phyloP scores from a whole-genome alignment of 495 filamentous ascomycete species.

The Hypoxylon rickii region DNA sequence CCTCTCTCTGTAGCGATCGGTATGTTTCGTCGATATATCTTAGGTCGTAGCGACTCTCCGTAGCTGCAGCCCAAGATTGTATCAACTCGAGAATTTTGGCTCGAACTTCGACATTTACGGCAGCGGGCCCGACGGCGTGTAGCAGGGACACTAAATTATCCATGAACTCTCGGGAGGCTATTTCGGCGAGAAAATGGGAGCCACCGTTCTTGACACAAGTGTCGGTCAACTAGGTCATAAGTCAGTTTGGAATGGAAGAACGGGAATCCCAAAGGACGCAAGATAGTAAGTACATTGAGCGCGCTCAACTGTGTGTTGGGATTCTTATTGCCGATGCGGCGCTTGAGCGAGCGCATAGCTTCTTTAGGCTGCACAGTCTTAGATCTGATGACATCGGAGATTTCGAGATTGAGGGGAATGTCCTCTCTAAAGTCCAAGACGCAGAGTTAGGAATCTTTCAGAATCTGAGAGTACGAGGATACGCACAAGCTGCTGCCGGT shows the following conservation, averaged over 20 bases:
- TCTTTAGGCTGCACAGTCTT: conserved; percentile 97
- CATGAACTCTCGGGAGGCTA: conserved; percentile 97
- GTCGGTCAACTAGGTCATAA: conserved; percentile 70
- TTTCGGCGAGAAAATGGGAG: conserved; percentile 91
- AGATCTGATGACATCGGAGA: conserved; percentile 93
- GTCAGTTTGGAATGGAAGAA: conserved; percentile 45
- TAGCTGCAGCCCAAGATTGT: conserved; percentile 89
- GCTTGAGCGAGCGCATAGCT: conserved; percentile 94
- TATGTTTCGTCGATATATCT: conserved; percentile 89
- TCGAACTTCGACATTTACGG: conserved; percentile 82
- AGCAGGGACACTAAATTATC: conserved; percentile 91
- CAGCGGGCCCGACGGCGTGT: conserved; percentile 73
- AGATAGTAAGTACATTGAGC: conserved; percentile 67
- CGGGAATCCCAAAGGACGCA: too few species aligned
- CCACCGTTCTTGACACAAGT: conserved; percentile 99
- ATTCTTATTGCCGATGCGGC: conserved; percentile 92
- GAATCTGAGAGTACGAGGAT: background rate
- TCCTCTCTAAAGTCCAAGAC: conserved; percentile 70
- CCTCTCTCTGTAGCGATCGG: conserved; percentile 76
- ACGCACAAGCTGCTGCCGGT: conserved; percentile 88
- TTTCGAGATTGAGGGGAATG: conserved; percentile 94
- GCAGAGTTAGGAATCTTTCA: conserved; percentile 21
- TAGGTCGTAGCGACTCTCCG: conserved; percentile 82
- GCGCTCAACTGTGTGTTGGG: conserved; percentile 94
- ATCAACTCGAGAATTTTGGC: conserved; percentile 90